Evolutionary conservation across 2,329 filamentous ascomycete genomes (phyloP).

Genomic region (Paraconiothyrium brasiliense): DNA sequence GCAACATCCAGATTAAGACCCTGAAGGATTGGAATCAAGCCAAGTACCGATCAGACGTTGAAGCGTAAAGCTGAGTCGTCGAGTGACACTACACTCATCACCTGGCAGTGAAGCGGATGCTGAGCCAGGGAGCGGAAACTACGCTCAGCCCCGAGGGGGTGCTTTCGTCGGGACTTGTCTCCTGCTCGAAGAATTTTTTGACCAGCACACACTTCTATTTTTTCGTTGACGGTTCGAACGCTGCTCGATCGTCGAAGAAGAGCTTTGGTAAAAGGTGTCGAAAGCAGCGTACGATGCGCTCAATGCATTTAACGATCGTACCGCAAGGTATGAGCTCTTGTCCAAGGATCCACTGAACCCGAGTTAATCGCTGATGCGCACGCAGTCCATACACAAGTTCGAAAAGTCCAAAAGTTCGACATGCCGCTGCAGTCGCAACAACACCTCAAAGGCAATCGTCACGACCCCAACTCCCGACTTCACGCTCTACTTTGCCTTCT

Average conservation of each 20-base stretch:
- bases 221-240: background rate
- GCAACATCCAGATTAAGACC: background rate
- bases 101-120: background rate
- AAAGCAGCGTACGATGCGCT: too few species aligned
- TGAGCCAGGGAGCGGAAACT: background rate
- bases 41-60: background rate
- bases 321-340: too few species aligned
- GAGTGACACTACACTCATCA: background rate
- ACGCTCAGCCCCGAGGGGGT: background rate
- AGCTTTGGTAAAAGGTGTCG: background rate
- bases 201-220: background rate
- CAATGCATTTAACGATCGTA: too few species aligned
- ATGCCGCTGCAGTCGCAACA: too few species aligned
- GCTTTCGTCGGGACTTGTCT: background rate
- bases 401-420: too few species aligned
- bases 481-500: too few species aligned
- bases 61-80: background rate
- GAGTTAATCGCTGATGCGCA: too few species aligned
- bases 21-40: background rate
- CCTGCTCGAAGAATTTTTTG: background rate
- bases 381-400: too few species aligned
- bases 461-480: too few species aligned
- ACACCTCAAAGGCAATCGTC: too few species aligned
- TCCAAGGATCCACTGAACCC: too few species aligned
- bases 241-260: background rate